phyloP scores from a whole-genome alignment of 2,329 filamentous ascomycete genomes.

The Xylaria sp. region DNA sequence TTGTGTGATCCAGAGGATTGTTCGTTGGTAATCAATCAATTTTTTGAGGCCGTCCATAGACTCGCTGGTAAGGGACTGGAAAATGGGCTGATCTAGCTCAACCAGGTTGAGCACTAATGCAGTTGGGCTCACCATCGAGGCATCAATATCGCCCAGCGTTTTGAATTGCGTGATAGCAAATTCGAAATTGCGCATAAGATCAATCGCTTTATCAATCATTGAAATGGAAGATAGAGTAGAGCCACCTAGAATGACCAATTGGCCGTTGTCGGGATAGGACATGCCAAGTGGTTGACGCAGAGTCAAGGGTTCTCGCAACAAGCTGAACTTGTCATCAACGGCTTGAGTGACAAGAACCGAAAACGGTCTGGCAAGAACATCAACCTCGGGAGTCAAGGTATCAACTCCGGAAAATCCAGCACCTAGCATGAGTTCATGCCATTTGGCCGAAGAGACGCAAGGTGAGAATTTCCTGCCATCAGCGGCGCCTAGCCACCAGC shows the following conservation, averaged over 20 bases:
- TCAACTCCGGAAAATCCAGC: slow-evolving; percentile 37
- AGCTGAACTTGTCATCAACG: slow-evolving; percentile 30
- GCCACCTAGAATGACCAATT: slow-evolving; percentile 32
- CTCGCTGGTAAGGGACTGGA: slow-evolving; percentile 26
- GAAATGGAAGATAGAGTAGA: too few relatives aligned
- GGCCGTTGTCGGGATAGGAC: slow-evolving; percentile 13
- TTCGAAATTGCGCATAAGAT: too few relatives aligned
- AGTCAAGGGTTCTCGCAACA: slow-evolving; percentile 34
- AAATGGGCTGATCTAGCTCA: slow-evolving; percentile 33
- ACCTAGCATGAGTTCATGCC: slow-evolving; percentile 22
- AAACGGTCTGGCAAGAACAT: background rate
- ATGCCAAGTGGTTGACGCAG: background rate
- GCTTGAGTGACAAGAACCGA: slow-evolving; percentile 35
- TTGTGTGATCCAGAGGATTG: slow-evolving; percentile 61
- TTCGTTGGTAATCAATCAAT: slow-evolving; percentile 46
- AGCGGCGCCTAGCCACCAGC: slow-evolving; percentile 47
- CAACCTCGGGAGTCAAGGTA: slow-evolving; percentile 14
- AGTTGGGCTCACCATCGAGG: too few relatives aligned
- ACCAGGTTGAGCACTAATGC: slow-evolving; percentile 34
- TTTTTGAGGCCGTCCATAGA: slow-evolving; percentile 39
- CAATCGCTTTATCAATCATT: too few relatives aligned
- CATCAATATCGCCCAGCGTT: too few relatives aligned
- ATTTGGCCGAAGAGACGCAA: slow-evolving; percentile 3
- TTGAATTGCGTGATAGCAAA: slow-evolving; percentile 32
- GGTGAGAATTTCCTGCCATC: slow-evolving; percentile 39